These are phyloP conservation scores for Entomortierella chlamydospora DNA, from an alignment of 192 early-diverging fungal genomes.

Conservation along the genomic window DNA sequence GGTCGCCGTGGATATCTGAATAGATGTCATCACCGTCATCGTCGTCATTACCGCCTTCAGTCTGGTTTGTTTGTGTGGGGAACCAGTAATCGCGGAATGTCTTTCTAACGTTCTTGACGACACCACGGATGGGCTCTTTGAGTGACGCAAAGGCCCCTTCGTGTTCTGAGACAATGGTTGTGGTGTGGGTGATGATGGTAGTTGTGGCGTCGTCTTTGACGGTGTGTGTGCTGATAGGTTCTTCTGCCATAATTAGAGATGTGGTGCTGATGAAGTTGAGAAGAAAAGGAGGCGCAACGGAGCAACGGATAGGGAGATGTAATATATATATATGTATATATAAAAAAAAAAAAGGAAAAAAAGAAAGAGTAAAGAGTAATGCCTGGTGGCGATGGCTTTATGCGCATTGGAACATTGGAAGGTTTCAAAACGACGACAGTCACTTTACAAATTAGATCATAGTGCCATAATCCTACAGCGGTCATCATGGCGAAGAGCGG, in stretches of 20 bases:
- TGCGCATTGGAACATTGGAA: too few relatives aligned
- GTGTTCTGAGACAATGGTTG: slow-evolving; percentile 51
- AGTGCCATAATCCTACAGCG: too few relatives aligned
- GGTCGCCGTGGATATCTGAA: slow-evolving; percentile 13
- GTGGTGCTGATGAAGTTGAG: not conserved
- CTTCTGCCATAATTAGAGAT: slow-evolving; percentile 4
- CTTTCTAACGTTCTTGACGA: slow-evolving; percentile 35
- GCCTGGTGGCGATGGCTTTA: not conserved
- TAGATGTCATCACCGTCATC: slow-evolving; percentile 12
- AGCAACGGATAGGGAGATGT: not conserved
- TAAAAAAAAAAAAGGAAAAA: slow-evolving; percentile 3
- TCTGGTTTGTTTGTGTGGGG: slow-evolving; percentile 1
- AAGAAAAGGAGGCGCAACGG: not conserved
- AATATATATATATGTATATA: not conserved
- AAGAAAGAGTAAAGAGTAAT: slow-evolving; percentile 11
- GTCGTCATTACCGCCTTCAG: slow-evolving; percentile 9
- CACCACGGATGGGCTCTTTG: slow-evolving; percentile 5
- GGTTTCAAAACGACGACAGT: too few relatives aligned
- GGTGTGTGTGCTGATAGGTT: slow-evolving; percentile 45
- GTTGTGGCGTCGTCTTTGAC: slow-evolving; percentile 50
- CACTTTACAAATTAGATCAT: too few relatives aligned
- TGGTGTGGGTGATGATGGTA: slow-evolving; percentile 42
- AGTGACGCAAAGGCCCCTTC: slow-evolving; percentile 20
- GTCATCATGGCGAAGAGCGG: too few relatives aligned
- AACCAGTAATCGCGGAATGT: slow-evolving; percentile 48